Conservation (phyloP, 2,329 filamentous ascomycete genomes). For the Aspergillus viridinutans region DNA sequence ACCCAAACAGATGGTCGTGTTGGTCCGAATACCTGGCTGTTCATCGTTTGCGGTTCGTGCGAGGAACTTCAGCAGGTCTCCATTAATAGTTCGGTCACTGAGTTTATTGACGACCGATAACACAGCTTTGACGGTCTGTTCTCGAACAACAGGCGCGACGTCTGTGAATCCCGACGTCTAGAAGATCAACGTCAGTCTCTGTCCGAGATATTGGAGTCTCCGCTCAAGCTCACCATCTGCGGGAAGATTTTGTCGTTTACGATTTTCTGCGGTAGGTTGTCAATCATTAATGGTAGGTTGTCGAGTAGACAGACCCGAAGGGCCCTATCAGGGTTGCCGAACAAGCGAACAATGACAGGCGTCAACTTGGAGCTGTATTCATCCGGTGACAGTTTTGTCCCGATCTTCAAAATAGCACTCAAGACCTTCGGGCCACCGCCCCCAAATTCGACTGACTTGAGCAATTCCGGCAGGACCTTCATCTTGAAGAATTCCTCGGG, state of each 20-base stretch:
- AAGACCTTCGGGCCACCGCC: slow-evolving; percentile 92
- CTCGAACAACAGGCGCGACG: slow-evolving; percentile 80
- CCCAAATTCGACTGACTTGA: slow-evolving; percentile 99
- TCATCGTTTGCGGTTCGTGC: slow-evolving; percentile 97
- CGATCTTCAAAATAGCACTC: slow-evolving; percentile 82
- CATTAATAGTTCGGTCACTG: slow-evolving; percentile 88
- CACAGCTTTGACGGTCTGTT: slow-evolving; percentile 94
- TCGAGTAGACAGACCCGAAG: slow-evolving; percentile 88
- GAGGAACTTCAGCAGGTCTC: slow-evolving; percentile 82
- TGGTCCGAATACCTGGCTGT: slow-evolving; percentile 93
- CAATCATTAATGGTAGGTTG: slow-evolving; percentile 85
- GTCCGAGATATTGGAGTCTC: neutral
- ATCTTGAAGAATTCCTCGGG: slow-evolving; percentile 98
- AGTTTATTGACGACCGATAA: slow-evolving; percentile 82
- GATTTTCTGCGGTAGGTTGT: slow-evolving; percentile 77
- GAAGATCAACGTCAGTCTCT: slow-evolving; percentile 2
- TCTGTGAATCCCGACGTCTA: slow-evolving; percentile 94
- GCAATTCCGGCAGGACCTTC: slow-evolving; percentile 87
- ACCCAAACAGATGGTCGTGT: slow-evolving; percentile 94
- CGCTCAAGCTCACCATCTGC: slow-evolving; percentile 62
- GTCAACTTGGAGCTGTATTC: slow-evolving; percentile 83
- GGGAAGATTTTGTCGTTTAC: slow-evolving; percentile 98
- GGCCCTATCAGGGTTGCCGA: slow-evolving; percentile 85
- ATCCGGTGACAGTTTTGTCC: slow-evolving; percentile 77
- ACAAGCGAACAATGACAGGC: slow-evolving; percentile 81